Evolutionary conservation across 2,329 filamentous ascomycete species (phyloP), one percentile per base, ranked within the genome.

Genomic region (Phialocephala subalpina): DNA sequence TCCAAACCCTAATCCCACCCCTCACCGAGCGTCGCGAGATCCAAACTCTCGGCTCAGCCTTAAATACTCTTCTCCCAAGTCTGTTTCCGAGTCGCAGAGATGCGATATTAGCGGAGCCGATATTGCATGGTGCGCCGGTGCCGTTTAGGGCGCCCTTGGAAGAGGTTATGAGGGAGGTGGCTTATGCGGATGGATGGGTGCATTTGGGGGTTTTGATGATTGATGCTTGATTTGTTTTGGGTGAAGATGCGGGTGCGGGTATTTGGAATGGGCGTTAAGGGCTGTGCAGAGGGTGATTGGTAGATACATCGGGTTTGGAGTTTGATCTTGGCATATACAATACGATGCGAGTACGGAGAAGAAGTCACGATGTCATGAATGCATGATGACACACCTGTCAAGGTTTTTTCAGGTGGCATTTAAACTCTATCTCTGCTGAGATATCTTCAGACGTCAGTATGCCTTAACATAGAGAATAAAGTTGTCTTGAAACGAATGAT

Each of bases 121-220:
- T 98, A 7, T 79, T 98, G 73, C 96, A 99, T 80, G 96, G 96
- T 0, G 92, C 90, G 1, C 85, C 89, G 0, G 86, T 97, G 65
- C 95, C 96, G 0, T 91, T 98, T 81, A 80, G 83, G 66, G 92
- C 94, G 1, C 90, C 90, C 27, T 79, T 99, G 20, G 92, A 93
- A 74, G 95, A 97, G 56, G 78, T 99, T 65, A 92, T 96, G 80
- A 86, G 89, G 64, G 91, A 91, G 74, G 91, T 92, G 3, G 89
- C 93, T 1, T 98, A 97, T 82, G 89, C 93, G 0, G 96, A 99
- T 79, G 96, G 96, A 0, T 99, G 94, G 91, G 78, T 97, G 29
- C 93, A 93, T 78, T 79, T 97, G 49, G 92, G 93, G 60, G 86
- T 97, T 35, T 52, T 67, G 16, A 64, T 67, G 65, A 58, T 67